Evolutionary conservation across 2,329 filamentous ascomycete species (phyloP), one percentile per base, ranked within the genome.

Genomic region (Diaporthe nobilis): DNA sequence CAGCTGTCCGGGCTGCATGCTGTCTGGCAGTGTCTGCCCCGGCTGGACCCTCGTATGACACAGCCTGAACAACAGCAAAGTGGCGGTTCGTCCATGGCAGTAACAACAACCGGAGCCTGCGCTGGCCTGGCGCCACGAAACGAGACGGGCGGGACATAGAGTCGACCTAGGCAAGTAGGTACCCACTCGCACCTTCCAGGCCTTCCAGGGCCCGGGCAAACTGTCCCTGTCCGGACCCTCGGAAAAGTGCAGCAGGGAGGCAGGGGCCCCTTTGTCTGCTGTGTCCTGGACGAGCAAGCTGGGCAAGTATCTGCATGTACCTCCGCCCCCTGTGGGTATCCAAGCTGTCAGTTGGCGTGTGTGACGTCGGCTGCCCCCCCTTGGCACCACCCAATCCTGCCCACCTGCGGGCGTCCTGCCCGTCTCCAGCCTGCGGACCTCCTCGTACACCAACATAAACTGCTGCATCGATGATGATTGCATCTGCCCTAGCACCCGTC

Each of bases 391-490:
- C 58, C 17, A 60, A 44, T 31, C 28, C 68, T 49, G 42, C 68
- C 68, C 49, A 39, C 44, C 44, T 37, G 31, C 53, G 44, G 58
- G 58, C n/a, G 37, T 65, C 61, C 61, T 34, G 28, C 42, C 63
- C 44, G 47, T n/a, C 63, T 53, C 63, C 10, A 25, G 60, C 28
- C 63, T 68, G 63, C 63, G 44, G 44, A 68, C 63, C 44, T 68
- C 44, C 20, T 68, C 63, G 63, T 53, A 53, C 71, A 51, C 51
- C 25, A 71, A 22, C 53, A 72, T 31, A 63, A 53, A 42, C 31
- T 61, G 57, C 63, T 68, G 57, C 57, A 72, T 72, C 71, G 71
- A 72, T 72, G 71, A 72, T 72, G 71, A 72, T 63, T 72, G 71
- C 71, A 72, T 71, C 57, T 68, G 39, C 71, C 37, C 49, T 72